Evolutionary conservation across 2,329 filamentous ascomycete species (phyloP).

Genomic region (Phialophora expanda): DNA sequence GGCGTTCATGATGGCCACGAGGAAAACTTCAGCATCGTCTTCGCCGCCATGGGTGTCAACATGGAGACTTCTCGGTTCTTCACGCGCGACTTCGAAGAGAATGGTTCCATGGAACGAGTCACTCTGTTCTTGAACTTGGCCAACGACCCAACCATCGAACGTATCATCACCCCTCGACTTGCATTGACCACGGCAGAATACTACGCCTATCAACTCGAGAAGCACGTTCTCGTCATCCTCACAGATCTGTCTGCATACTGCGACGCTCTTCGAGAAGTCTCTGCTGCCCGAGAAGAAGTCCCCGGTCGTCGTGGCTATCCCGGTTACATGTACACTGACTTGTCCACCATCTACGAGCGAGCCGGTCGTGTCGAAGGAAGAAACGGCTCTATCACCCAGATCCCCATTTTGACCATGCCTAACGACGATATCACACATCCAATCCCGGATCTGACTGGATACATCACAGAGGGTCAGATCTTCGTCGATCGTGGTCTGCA

Average conservation of each 20-base stretch:
- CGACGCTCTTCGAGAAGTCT: conserved; percentile 97
- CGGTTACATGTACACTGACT: conserved; percentile 99
- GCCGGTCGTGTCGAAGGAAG: conserved; percentile 95
- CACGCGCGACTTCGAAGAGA: conserved; percentile 98
- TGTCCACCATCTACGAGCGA: conserved; percentile 99
- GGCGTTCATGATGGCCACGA: conserved; percentile 95
- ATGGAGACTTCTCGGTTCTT: conserved; percentile 99
- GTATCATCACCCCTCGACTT: conserved; percentile 98
- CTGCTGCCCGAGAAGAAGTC: conserved; percentile 96
- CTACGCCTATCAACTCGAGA: conserved; percentile 99
- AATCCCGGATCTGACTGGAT: conserved; percentile 97
- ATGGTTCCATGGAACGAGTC: conserved; percentile 95
- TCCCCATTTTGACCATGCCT: conserved; percentile 98
- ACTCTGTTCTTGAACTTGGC: conserved; percentile 99
- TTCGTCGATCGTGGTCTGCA: conserved; percentile 91
- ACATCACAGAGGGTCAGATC: conserved; percentile 99
- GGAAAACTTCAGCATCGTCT: conserved; percentile 99
- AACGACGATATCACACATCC: conserved; percentile 99
- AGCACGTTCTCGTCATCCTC: conserved; percentile 98
- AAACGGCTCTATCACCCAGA: conserved; percentile 98
- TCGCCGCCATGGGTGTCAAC: conserved; percentile 99
- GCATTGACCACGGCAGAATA: conserved; percentile 98
- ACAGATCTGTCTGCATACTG: conserved; percentile 98
- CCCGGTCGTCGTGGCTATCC: conserved; percentile 98
- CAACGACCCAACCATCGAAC: conserved; percentile 98